Evolutionary conservation across 495 filamentous ascomycete genomes (phyloP), one percentile per base, ranked within the genome.

Genomic region (Ramalina intermedia): DNA sequence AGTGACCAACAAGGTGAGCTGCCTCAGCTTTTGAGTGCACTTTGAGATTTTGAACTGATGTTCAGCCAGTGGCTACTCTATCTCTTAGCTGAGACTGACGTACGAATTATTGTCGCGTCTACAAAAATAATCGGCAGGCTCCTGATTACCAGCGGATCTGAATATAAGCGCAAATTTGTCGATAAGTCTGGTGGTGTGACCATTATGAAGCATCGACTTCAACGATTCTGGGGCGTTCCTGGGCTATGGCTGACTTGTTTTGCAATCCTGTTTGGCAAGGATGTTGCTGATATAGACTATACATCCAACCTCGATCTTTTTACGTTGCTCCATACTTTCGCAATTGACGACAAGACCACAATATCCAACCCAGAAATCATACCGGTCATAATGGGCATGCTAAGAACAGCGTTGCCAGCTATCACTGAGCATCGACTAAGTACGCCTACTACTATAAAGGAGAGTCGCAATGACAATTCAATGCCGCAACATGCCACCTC

Each of bases 191-290:
- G 87, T 5, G 91, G 91, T 2, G 94, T 94, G 65, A 67, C 72
- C 37, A 81, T 94, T 44, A 79, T 96, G 77, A 81, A 80, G 37
- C 70, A 85, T 57, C 76, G 82, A 38, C 70, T 98, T 11, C 87
- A 79, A 58, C 70, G 80, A 61, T 94, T 87, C 84, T 96, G 91
- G 91, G 81, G 82, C 60, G 70, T 91, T 13, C 76, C 86, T 8
- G 73, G 78, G 7, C 61, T 96, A 26, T 98, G 93, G 93, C 79
- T 82, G 6, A 80, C 91, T 35, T 87, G 85, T 58, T 90, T 98
- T 65, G 78, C 85, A 42, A 82, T 96, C 41, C 66, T 98, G 9
- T 93, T 98, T 61, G 87, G 84, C 14, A 69, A 74, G 43, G 87
- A 94, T 59, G 74, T 91, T 51, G 80, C 79, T 36, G 71, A 78